Conservation (phyloP, 805 yeast genomes). For the Schizosaccharomyces osmophilus region DNA sequence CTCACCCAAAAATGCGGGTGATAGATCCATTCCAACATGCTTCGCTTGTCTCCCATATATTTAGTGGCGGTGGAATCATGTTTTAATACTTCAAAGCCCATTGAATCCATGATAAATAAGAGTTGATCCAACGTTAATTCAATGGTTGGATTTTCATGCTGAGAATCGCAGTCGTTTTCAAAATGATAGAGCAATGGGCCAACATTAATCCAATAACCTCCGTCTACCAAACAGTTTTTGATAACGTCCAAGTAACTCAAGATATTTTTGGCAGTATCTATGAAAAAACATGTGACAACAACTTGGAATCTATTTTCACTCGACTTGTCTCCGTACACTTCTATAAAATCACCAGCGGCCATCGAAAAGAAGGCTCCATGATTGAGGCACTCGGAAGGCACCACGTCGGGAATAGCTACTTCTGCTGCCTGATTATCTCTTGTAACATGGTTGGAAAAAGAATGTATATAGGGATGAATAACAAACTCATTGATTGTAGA, state of each 20-base stretch:
- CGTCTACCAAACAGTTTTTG: conserved; percentile 21
- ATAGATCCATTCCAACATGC: neutral
- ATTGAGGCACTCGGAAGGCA: conserved; percentile 6
- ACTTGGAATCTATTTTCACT: conserved; percentile 17
- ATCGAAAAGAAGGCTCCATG: conserved; percentile 4
- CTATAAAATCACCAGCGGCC: conserved; percentile 37
- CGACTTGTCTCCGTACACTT: conserved; percentile 18
- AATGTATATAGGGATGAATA: conserved; percentile 25
- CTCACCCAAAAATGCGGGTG: neutral
- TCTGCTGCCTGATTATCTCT: conserved; percentile 27
- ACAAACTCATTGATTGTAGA: conserved; percentile 2
- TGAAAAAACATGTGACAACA: conserved; percentile 35
- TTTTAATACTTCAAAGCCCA: conserved; percentile 33
- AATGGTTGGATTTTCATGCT: conserved; percentile 27
- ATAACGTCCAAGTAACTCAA: conserved; percentile 52
- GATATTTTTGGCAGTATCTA: conserved; percentile 79
- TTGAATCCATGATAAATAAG: conserved; percentile 20
- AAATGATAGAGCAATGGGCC: conserved; percentile 90
- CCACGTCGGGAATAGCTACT: conserved; percentile 17
- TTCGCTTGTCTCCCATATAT: conserved; percentile 1
- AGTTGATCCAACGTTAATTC: conserved; percentile 59
- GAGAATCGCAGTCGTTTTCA: conserved; percentile 10
- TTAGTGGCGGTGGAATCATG: neutral
- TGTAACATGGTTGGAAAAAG: conserved; percentile 38
- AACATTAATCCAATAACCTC: conserved; percentile 60